These are phyloP conservation scores for Alternaria solani DNA, from an alignment of 2,329 filamentous ascomycete genomes.

Conservation along the genomic window DNA sequence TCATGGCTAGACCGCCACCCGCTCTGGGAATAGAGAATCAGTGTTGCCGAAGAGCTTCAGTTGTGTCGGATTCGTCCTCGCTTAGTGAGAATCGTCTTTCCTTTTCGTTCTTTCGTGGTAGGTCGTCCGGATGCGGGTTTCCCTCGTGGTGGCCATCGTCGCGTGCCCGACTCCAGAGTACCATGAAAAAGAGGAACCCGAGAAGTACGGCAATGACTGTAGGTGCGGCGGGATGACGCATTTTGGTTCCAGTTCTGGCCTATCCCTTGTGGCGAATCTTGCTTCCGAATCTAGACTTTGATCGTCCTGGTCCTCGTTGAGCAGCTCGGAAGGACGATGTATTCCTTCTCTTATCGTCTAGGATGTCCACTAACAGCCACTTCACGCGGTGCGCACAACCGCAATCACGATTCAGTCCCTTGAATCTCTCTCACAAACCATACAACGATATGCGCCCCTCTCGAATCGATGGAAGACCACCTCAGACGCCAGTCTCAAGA, in stretches of 20 bases:
- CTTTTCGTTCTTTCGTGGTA: conserved; percentile 34
- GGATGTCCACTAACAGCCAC: background rate
- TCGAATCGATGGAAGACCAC: background rate
- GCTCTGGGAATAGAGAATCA: background rate
- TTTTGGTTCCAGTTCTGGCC: conserved; percentile 12
- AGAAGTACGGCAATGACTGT: conserved; percentile 44
- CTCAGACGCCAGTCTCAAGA: background rate
- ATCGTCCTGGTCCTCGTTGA: background rate
- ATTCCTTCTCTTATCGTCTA: background rate
- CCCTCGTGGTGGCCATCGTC: conserved; percentile 47
- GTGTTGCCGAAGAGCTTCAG: background rate
- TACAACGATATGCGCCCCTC: background rate
- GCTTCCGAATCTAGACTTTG: background rate
- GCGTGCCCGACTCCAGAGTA: conserved; percentile 35
- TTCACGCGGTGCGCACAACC: background rate
- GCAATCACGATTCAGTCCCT: background rate
- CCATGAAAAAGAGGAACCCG: conserved; percentile 39
- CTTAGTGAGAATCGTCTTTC: background rate
- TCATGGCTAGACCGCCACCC: background rate
- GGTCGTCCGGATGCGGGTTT: conserved; percentile 46
- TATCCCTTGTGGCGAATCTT: background rate
- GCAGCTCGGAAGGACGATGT: background rate
- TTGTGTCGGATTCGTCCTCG: background rate
- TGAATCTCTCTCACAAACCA: no score
- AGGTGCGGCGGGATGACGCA: conserved; percentile 49